Evolutionary conservation across 345 rosid species (phyloP).

Genomic region (Eucalyptus cladocalyx): DNA sequence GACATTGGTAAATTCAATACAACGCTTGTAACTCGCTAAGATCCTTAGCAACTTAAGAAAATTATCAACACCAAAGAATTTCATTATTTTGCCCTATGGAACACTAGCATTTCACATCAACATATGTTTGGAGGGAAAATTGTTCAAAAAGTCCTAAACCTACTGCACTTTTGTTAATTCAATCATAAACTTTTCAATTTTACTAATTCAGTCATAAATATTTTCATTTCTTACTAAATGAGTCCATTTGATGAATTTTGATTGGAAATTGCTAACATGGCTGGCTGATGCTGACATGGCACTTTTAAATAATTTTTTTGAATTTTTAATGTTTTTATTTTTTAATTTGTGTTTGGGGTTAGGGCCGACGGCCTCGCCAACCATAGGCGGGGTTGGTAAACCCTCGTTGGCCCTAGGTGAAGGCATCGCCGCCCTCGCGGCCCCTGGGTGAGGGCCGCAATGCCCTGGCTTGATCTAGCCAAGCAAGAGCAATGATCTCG

Average conservation of each 20-base stretch:
- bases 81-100: background rate
- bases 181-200: accelerated
- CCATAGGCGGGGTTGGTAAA: accelerated
- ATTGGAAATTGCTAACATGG: accelerated
- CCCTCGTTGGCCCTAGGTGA: accelerated
- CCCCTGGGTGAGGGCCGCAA: accelerated
- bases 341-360: no score
- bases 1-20: background rate
- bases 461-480: accelerated
- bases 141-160: no score
- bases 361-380: accelerated
- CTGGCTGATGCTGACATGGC: accelerated
- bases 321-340: accelerated
- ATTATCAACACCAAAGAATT: background rate
- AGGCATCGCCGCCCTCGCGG: accelerated
- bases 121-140: background rate
- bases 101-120: background rate
- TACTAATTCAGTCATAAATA: accelerated
- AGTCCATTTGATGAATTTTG: accelerated
- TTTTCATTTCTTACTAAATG: accelerated
- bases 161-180: accelerated
- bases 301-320: no score
- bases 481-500: accelerated
- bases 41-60: accelerated
- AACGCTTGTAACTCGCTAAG: background rate